Evolutionary conservation across 345 rosid genomes (phyloP), one percentile per base, ranked within the genome.

Genomic region (Gossypium bickii): DNA sequence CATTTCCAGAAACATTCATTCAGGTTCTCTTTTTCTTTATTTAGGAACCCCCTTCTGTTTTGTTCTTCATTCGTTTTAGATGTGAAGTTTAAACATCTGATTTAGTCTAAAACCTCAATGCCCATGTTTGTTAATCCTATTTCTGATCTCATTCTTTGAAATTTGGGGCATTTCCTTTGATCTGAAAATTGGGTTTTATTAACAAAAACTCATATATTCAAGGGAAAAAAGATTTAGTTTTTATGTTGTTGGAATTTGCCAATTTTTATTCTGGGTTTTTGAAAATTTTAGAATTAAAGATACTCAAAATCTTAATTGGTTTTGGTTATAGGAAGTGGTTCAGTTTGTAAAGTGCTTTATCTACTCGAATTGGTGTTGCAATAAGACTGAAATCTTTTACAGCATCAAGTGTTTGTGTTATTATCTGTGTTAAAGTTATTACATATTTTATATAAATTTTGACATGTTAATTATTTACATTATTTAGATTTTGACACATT

Each of bases 11-110:
- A 71, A 63, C 74, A 72, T 78, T 75, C 78, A 44, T 65, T 73
- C 95, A 83, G 97, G 95, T 89, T 76, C 64, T 58, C n/a, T 48
- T 68, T 25, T 12, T 59, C 15, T 71, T 48, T 57, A 65, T 47
- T 67, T 48, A 52, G 25, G 24, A 1, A 55, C 12, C 10, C 55
- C 52, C 12, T 43, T 12, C 29, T 29, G 1, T 45, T 51, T 7
- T 2, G 38, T 49, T 15, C 24, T 25, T 6, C 16, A 49, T 53
- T 12, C 47, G 9, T 15, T 48, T 49, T 15, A 48, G 13, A 48
- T 15, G 20, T 18, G 3, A 27, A 47, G 29, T 34, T 34, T 38
- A 18, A 9, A n/a, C 17, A 12, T 53, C 55, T 70, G 29, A 17
- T 29, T n/a, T 10, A 70, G 7, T 7, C 53, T 66, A 66, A 18